These are phyloP conservation scores for Thielaviopsis ethacetica DNA, from an alignment of 2,329 filamentous ascomycete genomes.

Conservation along the genomic window DNA sequence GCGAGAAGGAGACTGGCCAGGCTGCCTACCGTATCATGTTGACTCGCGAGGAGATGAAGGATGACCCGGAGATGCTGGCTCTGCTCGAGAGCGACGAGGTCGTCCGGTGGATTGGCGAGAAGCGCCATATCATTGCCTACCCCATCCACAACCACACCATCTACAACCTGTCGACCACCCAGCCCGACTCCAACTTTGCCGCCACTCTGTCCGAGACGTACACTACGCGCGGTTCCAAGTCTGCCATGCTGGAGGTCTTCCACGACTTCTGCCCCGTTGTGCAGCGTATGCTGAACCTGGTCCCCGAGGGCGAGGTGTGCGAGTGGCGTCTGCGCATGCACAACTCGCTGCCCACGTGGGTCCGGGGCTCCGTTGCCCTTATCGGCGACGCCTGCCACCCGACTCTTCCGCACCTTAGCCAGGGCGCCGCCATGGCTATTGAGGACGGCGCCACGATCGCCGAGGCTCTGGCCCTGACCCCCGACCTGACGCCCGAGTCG, in stretches of 20 bases:
- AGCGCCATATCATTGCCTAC: conserved; percentile 64
- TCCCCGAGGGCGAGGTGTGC: conserved; percentile 45
- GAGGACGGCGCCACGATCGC: conserved; percentile 48
- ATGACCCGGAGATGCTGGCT: conserved; percentile 50
- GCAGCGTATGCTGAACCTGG: conserved; percentile 40
- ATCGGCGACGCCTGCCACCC: conserved; percentile 52
- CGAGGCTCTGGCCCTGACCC: conserved; percentile 29
- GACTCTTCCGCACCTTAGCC: conserved; percentile 49
- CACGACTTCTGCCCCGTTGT: conserved; percentile 43
- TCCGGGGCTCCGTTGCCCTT: conserved; percentile 37
- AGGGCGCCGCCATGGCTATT: conserved; percentile 52
- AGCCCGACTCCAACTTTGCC: conserved; percentile 45
- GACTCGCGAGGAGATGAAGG: conserved; percentile 45
- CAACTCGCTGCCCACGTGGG: conserved; percentile 39
- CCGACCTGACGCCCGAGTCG: conserved; percentile 20
- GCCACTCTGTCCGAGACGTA: conserved; percentile 41
- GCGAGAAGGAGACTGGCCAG: conserved; percentile 54
- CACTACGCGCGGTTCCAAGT: conserved; percentile 45
- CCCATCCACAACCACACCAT: conserved; percentile 50
- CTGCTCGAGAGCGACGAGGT: conserved; percentile 52
- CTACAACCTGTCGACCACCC: conserved; percentile 47
- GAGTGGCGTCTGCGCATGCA: conserved; percentile 49
- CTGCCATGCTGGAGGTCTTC: conserved; percentile 44
- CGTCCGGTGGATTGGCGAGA: conserved; percentile 60
- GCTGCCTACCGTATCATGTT: conserved; percentile 71